Conservation (phyloP, 148 eudicot genomes). For the Rhododendron ovatum region DNA sequence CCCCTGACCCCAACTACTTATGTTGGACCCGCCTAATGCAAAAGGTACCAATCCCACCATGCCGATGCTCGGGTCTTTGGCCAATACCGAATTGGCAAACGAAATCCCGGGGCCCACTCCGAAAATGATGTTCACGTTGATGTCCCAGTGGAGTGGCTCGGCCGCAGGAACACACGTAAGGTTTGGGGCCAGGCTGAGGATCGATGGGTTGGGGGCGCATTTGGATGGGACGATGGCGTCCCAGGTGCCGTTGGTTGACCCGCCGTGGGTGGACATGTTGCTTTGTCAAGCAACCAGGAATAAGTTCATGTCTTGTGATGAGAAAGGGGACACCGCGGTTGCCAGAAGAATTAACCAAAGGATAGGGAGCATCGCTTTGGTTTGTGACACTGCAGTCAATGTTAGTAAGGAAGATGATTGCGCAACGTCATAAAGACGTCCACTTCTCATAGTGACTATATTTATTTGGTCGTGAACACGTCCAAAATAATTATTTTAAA, state of each 20-base stretch:
- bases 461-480: too few species aligned
- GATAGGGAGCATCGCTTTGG: background rate
- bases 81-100: slow-evolving; percentile 21
- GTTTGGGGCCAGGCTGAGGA: slow-evolving; percentile 14
- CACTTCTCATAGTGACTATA: too few species aligned
- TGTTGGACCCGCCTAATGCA: slow-evolving; percentile 7
- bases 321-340: background rate
- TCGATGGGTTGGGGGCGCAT: slow-evolving; percentile 9
- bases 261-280: slow-evolving; percentile 46
- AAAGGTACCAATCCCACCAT: slow-evolving; percentile 36
- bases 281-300: slow-evolving; percentile 43
- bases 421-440: too few species aligned
- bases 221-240: slow-evolving; percentile 25
- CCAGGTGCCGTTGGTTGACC: slow-evolving; percentile 25
- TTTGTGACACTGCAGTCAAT: too few species aligned
- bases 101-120: slow-evolving; percentile 47
- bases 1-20: too few species aligned
- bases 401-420: too few species aligned
- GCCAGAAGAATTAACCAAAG: background rate
- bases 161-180: slow-evolving; percentile 21
- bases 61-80: slow-evolving; percentile 7
- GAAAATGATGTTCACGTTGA: slow-evolving; percentile 8
- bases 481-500: too few species aligned
- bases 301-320: background rate
- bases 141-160: slow-evolving; percentile 39